These are phyloP conservation scores for Ceratocystis lukuohia DNA, from an alignment of 2,329 filamentous ascomycete genomes.

Conservation along the genomic window DNA sequence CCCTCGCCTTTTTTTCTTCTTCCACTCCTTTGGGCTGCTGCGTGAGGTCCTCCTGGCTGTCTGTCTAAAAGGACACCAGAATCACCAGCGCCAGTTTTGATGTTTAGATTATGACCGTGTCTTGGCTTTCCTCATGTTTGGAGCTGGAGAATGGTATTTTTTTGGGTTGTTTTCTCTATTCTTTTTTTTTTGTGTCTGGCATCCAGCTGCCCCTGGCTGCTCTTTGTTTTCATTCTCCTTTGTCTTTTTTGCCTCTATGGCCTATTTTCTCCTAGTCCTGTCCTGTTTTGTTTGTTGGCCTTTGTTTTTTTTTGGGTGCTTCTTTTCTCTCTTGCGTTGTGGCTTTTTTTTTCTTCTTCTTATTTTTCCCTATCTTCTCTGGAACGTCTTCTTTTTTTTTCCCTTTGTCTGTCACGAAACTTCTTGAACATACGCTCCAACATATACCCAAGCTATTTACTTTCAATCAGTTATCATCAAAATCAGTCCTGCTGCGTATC, in stretches of 20 bases:
- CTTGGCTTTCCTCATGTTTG: conserved; percentile 3
- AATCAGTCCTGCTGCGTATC: conserved; percentile 10
- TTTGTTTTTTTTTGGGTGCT: background rate
- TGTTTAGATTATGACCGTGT: conserved; percentile 16
- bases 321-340: background rate
- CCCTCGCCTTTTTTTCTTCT: conserved; percentile 16
- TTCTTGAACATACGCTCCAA: conserved; percentile 6
- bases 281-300: background rate
- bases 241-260: background rate
- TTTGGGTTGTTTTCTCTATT: background rate
- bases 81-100: conserved; percentile 11
- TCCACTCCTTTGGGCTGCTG: conserved; percentile 24
- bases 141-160: conserved; percentile 2
- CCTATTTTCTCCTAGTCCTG: background rate
- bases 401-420: conserved; percentile 19
- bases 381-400: conserved; percentile 14
- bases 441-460: conserved; percentile 12
- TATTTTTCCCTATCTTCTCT: background rate
- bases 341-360: conserved; percentile 24
- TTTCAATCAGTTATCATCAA: conserved; percentile 10
- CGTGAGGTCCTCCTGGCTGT: conserved; percentile 11
- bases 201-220: background rate
- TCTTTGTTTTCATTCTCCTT: background rate
- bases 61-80: conserved; percentile 22
- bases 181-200: conserved; percentile 7